These are phyloP conservation scores for Posidonia oceanica DNA, from an alignment of 116 monocot genomes.

Conservation along the genomic window DNA sequence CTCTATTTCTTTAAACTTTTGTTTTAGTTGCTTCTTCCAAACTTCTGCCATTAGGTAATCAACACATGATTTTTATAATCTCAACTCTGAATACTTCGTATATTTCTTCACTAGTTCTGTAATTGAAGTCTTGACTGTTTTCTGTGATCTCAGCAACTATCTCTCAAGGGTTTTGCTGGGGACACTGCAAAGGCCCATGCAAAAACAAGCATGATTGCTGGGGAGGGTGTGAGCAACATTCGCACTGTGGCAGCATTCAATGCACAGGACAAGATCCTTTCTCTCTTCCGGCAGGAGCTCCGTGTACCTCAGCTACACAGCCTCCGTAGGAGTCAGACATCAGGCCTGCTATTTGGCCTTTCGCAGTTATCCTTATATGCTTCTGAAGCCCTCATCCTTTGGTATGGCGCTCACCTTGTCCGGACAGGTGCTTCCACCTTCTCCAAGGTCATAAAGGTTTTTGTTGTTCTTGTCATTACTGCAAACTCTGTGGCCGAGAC, in stretches of 20 bases:
- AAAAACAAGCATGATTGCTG: conserved; percentile 97
- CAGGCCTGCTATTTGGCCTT: conserved; percentile 76
- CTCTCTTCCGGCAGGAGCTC: conserved; percentile 46
- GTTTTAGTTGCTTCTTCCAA: not conserved
- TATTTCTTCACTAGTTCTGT: not conserved
- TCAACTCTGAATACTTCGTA: too few species aligned
- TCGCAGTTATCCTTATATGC: conserved; percentile 81
- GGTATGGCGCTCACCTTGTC: conserved; percentile 94
- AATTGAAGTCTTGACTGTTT: not conserved
- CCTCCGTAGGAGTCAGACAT: conserved; percentile 58
- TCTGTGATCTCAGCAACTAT: conserved; percentile 69
- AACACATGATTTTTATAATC: too few species aligned
- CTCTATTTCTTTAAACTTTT: not conserved
- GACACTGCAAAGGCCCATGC: conserved; percentile 97
- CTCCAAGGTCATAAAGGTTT: conserved; percentile 26
- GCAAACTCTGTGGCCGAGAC: conserved; percentile 94
- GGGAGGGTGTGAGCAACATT: conserved; percentile 98
- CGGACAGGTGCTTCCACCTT: conserved; percentile 17
- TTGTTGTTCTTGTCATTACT: conserved; percentile 83
- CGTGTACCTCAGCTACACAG: conserved; percentile 50
- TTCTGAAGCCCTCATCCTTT: conserved; percentile 89
- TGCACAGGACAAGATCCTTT: conserved; percentile 69
- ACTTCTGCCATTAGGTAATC: too few species aligned
- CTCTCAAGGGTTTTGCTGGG: conserved; percentile 90
- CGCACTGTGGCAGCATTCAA: conserved; percentile 91